Base-by-base conservation (phyloP, 495 filamentous ascomycete species). In the Letharia columbiana region DNA sequence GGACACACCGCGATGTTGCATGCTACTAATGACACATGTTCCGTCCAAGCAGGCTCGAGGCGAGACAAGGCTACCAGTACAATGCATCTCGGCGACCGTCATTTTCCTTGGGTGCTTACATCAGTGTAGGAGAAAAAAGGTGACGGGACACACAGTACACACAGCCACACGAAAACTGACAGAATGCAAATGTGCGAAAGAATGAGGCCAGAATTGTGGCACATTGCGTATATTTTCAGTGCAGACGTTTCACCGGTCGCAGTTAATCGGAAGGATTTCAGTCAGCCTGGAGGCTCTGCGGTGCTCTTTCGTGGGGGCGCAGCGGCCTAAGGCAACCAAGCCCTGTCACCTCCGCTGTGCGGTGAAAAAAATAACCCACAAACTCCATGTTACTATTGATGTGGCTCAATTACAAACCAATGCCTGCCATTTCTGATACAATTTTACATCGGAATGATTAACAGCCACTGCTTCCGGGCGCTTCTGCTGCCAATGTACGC, bases 251-350 rank as follows among this genome's bases (percentile, higher is more conserved):
- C 54, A 57, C 54, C 54, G 54, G 54, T 57, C 54, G 33, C 33
- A 37, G 31, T 17, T 23, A 37, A 20, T 35, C 28, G 33, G 52
- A 33, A 57, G 54, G 54, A 37, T 35, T 57, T 20, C 54, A 57
- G 54, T 57, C 33, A 57, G 54, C 54, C 54, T 37, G 12, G 52
- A 37, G 54, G 54, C 54, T 57, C 54, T 57, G 54, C 54, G 54
- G 15, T 56, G 31, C 4, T 54, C 28, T 10, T 54, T 28, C 50
- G 13, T 35, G 52, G 54, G 54, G 54, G 54, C 54, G 54, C 54
- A 57, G 54, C 52, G 49, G 7, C 49, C n/a, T 35, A 6, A 52
- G 9, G 49, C 52, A 56, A 35, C 52, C 31, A 56, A 56, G 52
- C 52, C 52, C 52, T 31, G 1, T 35, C 31, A 18, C n/a, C 23